A percentile compares a stretch with the other conserved stretches of the same genome.
phyloP scores from a whole-genome alignment of 768 basidiomycete species.

The Boletus barrowsii region DNA sequence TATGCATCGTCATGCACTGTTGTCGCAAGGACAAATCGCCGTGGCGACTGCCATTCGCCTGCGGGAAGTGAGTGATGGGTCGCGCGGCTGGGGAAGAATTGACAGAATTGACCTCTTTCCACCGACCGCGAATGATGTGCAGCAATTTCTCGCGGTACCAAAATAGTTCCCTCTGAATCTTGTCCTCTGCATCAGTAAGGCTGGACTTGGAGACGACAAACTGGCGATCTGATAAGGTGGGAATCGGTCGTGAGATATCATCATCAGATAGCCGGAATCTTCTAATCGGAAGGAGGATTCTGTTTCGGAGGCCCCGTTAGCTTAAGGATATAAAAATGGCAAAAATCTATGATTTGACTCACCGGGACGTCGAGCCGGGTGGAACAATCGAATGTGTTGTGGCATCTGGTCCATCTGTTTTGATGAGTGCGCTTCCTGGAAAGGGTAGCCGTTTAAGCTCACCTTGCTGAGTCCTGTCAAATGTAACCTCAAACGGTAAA shows the following conservation, averaged over 20 bases:
- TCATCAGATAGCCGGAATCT: conserved; percentile 63
- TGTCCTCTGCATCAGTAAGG: conserved; percentile 56
- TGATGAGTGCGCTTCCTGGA: conserved; percentile 1
- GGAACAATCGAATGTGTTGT: conserved; percentile 63
- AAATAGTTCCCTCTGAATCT: conserved; percentile 75
- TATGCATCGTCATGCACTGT: conserved; percentile 71
- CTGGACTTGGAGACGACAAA: conserved; percentile 81
- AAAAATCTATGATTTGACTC: conserved; percentile 17
- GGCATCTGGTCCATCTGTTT: conserved; percentile 38
- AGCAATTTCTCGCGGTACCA: conserved; percentile 95
- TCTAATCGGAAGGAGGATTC: conserved; percentile 68
- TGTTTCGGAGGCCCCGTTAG: conserved; percentile 25
- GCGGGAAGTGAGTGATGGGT: conserved; percentile 4
- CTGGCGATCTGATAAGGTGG: conserved; percentile 83
- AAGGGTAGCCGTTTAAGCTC: conserved; percentile 6
- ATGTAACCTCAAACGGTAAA: conserved; percentile 83
- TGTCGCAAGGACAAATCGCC: conserved; percentile 77
- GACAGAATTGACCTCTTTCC: conserved; percentile 70
- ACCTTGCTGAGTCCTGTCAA: conserved; percentile 69
- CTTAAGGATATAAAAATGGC: not conserved
- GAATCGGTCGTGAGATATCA: conserved; percentile 65
- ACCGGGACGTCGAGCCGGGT: conserved; percentile 86
- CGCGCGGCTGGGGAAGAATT: not conserved
- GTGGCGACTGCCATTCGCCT: conserved; percentile 77
- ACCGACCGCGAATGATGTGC: conserved; percentile 60